These are phyloP conservation scores for Fragaria vesca DNA, from an alignment of 306 rosid genomes.

Conservation along the genomic window DNA sequence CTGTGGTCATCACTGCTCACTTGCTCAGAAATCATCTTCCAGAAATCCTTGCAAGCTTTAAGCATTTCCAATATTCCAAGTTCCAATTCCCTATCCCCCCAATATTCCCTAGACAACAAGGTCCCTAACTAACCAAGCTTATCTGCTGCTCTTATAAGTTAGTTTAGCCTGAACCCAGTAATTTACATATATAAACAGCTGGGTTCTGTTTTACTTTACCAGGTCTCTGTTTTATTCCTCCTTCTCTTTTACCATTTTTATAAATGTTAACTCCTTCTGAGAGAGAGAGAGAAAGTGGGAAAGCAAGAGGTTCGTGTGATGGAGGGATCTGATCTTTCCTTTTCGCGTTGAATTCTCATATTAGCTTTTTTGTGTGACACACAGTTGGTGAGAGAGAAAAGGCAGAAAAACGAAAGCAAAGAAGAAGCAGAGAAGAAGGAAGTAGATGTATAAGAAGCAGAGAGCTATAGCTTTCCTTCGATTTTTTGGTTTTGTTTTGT, in stretches of 20 bases:
- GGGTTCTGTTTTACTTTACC: constrained; percentile 27
- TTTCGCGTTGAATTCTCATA: constrained; percentile 67
- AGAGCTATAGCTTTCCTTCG: constrained; percentile 37
- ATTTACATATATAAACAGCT: background rate
- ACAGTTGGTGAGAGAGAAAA: constrained; percentile 18
- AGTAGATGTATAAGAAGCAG: background rate
- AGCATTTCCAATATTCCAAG: constrained; percentile 37
- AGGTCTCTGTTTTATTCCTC: background rate
- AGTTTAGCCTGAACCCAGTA: constrained; percentile 2
- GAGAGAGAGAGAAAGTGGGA: background rate
- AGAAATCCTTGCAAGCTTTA: constrained; percentile 65
- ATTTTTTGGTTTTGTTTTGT: constrained; percentile 45
- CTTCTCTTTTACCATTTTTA: background rate
- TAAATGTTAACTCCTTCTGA: constrained; percentile 9
- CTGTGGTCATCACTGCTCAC: constrained; percentile 25
- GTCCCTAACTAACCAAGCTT: background rate
- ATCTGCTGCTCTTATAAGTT: background rate
- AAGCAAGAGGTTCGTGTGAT: constrained; percentile 38
- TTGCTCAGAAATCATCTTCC: constrained; percentile 43
- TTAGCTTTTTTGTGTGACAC: constrained; percentile 27
- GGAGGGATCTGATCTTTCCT: constrained; percentile 52
- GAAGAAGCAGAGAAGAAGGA: background rate
- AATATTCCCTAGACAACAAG: background rate
- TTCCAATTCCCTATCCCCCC: constrained; percentile 9
- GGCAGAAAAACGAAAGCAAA: background rate